A percentile compares a stretch with the other conserved stretches of the same genome.
These are phyloP conservation scores for Thermothielavioides terrestris DNA, from an alignment of 495 filamentous ascomycete species.

Conservation along the genomic window DNA sequence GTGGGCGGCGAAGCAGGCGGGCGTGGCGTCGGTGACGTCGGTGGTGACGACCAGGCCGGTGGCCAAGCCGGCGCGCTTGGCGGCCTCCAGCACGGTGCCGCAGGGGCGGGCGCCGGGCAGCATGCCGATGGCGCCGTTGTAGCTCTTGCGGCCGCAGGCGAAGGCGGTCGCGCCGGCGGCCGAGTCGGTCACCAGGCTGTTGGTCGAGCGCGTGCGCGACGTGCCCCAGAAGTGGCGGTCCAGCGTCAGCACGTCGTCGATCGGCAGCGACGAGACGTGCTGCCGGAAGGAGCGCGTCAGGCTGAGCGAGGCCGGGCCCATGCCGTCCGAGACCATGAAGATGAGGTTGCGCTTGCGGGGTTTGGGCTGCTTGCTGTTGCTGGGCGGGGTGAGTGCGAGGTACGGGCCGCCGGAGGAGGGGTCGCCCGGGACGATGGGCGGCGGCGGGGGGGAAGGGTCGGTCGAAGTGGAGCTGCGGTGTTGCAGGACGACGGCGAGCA, in stretches of 20 bases:
- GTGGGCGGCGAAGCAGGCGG: conserved; percentile 88
- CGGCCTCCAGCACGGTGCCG: conserved; percentile 90
- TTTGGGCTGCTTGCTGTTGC: too few relatives aligned
- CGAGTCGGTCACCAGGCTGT: conserved; percentile 81
- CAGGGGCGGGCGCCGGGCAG: conserved; percentile 78
- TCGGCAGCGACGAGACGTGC: conserved; percentile 52
- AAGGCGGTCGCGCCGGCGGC: conserved; percentile 95
- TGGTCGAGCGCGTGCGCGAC: conserved; percentile 74
- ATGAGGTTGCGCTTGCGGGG: conserved; percentile 84
- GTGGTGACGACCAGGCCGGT: conserved; percentile 95
- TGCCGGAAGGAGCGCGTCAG: conserved; percentile 81
- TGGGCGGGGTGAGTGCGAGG: conserved; percentile 39
- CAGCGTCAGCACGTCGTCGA: conserved; percentile 63
- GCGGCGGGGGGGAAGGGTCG: not conserved
- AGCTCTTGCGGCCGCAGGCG: conserved; percentile 83
- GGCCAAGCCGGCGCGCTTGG: conserved; percentile 80
- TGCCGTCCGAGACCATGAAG: conserved; percentile 98
- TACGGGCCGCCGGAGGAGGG: conserved; percentile 61
- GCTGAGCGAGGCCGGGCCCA: conserved; percentile 86
- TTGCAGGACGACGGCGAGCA: conserved; percentile 66
- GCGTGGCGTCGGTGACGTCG: conserved; percentile 93
- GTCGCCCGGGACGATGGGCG: conserved; percentile 6
- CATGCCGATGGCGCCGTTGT: conserved; percentile 91
- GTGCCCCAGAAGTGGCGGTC: conserved; percentile 84
- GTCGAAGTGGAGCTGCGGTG: conserved; percentile 41